A percentile compares a stretch with the other conserved stretches of the same genome.
phyloP scores from a whole-genome alignment of 768 basidiomycete genomes.

The Serendipita vermifera region DNA sequence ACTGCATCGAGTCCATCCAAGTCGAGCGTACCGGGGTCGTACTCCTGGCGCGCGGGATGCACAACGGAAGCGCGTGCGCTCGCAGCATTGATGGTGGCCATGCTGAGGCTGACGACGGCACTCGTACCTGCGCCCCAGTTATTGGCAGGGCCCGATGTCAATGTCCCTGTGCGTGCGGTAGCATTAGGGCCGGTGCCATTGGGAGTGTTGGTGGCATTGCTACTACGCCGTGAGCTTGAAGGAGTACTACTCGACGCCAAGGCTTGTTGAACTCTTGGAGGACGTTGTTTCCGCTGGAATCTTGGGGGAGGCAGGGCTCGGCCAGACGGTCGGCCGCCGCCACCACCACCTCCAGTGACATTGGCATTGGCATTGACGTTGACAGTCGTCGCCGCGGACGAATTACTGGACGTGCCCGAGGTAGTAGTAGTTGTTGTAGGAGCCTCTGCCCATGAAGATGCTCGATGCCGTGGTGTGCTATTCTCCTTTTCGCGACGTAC shows the following conservation, averaged over 20 bases:
- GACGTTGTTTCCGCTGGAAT: slow-evolving; percentile 9
- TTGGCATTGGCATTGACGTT: no score
- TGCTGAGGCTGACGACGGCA: neutral
- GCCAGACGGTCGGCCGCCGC: neutral
- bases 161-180: no score
- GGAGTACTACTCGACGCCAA: neutral
- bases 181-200: neutral
- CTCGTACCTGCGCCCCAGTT: neutral
- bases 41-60: neutral
- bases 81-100: neutral
- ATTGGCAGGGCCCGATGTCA: neutral
- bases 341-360: no score
- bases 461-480: no score
- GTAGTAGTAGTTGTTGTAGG: no score
- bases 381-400: no score
- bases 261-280: slow-evolving; percentile 5
- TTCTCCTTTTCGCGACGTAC: no score
- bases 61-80: slow-evolving; percentile 4
- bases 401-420: no score
- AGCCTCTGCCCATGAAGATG: no score
- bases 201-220: neutral
- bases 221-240: neutral
- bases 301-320: slow-evolving; percentile 2
- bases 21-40: neutral
- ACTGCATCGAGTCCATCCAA: neutral